phyloP scores from a whole-genome alignment of 2,329 filamentous ascomycete species.

The Fusarium duplospermum region DNA sequence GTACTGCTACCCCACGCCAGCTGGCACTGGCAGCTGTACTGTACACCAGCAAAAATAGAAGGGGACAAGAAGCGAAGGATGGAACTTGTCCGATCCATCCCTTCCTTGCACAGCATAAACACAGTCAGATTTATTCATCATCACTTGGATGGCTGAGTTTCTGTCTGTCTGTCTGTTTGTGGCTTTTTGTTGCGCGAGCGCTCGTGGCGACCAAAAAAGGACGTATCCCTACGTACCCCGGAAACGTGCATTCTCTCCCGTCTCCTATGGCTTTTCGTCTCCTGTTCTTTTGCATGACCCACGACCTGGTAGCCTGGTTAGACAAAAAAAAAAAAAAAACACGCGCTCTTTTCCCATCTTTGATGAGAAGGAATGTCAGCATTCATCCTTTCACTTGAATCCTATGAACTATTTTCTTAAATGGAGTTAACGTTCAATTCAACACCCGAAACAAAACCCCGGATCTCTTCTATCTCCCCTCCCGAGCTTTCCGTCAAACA shows the following conservation, averaged over 20 bases:
- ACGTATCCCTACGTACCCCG: neutral
- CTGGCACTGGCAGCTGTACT: neutral
- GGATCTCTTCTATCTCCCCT: too few relatives aligned
- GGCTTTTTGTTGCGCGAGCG: neutral
- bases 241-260: neutral
- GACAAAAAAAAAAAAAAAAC: neutral
- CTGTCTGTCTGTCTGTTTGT: neutral
- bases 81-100: neutral
- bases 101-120: neutral
- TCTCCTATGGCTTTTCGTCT: neutral
- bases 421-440: neutral
- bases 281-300: neutral
- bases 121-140: constrained; percentile 1
- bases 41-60: neutral
- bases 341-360: neutral
- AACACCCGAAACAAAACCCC: too few relatives aligned
- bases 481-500: too few relatives aligned
- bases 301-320: neutral
- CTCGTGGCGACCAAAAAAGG: neutral
- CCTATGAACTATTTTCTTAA: neutral
- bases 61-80: neutral
- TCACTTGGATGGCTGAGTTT: neutral
- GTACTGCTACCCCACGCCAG: neutral
- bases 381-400: neutral
- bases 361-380: neutral